These are phyloP conservation scores for Tolypocladium nubicola DNA, from an alignment of 2,329 filamentous ascomycete species.

Conservation along the genomic window DNA sequence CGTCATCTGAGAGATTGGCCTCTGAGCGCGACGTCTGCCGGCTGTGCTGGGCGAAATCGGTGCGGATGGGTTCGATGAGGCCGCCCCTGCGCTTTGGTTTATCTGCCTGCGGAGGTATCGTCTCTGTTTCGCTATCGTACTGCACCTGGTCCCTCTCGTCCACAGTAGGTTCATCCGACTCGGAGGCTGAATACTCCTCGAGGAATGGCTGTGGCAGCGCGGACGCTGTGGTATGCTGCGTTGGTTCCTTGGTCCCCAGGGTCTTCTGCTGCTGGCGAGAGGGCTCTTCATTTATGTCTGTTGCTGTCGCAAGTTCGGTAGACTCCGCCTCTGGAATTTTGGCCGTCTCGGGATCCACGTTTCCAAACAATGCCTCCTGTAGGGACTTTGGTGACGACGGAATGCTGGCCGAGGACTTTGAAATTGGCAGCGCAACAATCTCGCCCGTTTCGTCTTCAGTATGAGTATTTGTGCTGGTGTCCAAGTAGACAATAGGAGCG, in stretches of 20 bases:
- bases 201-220: constrained; percentile 1
- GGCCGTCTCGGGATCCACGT: constrained; percentile 7
- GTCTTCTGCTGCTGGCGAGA: constrained; percentile 11
- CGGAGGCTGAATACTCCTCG: neutral
- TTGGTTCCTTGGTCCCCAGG: neutral
- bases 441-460: constrained; percentile 1
- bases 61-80: constrained; percentile 44
- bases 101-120: constrained; percentile 15
- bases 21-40: constrained; percentile 19
- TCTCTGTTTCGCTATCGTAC: constrained; percentile 14
- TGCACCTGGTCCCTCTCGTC: neutral
- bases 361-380: constrained; percentile 4
- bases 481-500: neutral
- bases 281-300: constrained; percentile 4
- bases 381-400: constrained; percentile 4
- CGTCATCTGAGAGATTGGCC: constrained; percentile 55
- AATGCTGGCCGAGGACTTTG: constrained; percentile 10
- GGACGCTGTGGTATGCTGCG: constrained; percentile 4
- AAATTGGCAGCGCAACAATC: constrained; percentile 6
- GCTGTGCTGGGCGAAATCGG: constrained; percentile 27
- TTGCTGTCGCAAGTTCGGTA: constrained; percentile 5
- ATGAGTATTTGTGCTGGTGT: neutral
- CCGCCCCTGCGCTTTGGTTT: constrained; percentile 21
- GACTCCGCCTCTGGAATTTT: constrained; percentile 7
- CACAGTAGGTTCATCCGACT: neutral